A percentile compares a stretch with the other conserved stretches of the same genome.
Conservation (phyloP, 2,329 filamentous ascomycete species). For the Orbilia blumenaviensis region DNA sequence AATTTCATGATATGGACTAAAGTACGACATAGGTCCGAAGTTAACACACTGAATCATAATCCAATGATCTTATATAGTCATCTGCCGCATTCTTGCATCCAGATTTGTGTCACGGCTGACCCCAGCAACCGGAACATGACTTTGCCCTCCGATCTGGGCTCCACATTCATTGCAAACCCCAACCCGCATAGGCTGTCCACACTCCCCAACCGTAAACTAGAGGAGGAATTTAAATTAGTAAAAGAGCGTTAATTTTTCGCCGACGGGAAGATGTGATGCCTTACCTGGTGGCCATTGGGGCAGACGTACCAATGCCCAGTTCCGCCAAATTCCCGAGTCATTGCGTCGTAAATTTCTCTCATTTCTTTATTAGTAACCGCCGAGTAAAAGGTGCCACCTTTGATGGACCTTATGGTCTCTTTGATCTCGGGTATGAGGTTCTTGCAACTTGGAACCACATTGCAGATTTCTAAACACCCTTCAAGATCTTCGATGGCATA, state of each 20-base stretch:
- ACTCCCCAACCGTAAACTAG: slow-evolving; percentile 41
- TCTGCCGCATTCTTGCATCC: slow-evolving; percentile 9
- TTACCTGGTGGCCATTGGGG: slow-evolving; percentile 65
- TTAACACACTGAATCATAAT: too few relatives aligned
- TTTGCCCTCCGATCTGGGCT: slow-evolving; percentile 21
- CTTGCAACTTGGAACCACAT: slow-evolving; percentile 34
- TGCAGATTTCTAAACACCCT: slow-evolving; percentile 35
- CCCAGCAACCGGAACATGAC: slow-evolving; percentile 4
- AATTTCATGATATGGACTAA: too few relatives aligned
- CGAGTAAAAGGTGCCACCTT: slow-evolving; percentile 64
- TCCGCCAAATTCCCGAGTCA: slow-evolving; percentile 65
- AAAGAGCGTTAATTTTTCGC: too few relatives aligned
- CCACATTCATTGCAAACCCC: slow-evolving; percentile 42
- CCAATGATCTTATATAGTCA: too few relatives aligned
- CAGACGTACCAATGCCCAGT: slow-evolving; percentile 72
- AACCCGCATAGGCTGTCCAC: slow-evolving; percentile 18
- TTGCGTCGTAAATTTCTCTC: slow-evolving; percentile 65
- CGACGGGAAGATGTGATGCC: not conserved
- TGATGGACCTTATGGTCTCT: slow-evolving; percentile 63
- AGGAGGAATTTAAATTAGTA: not conserved
- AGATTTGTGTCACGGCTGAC: not conserved
- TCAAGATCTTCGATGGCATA: slow-evolving; percentile 43
- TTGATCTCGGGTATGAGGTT: slow-evolving; percentile 64
- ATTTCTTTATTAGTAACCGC: slow-evolving; percentile 66
- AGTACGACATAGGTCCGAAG: too few relatives aligned